A percentile compares a stretch with the other conserved stretches of the same genome.
phyloP scores from a whole-genome alignment of 306 rosid genomes.

The Quercus parvula region DNA sequence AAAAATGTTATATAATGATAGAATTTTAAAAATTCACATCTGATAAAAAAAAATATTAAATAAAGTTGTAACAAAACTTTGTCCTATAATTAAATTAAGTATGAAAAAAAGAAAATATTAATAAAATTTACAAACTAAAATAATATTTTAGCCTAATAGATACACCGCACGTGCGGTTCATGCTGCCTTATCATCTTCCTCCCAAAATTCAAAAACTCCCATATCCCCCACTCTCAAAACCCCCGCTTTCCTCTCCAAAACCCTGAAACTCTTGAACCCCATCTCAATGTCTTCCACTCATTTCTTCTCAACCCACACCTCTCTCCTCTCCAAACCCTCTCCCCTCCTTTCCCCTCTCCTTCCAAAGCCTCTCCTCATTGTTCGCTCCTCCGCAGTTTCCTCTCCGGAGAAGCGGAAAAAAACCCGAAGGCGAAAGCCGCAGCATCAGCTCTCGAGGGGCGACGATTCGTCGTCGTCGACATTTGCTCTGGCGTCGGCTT shows the following conservation, averaged over 20 bases:
- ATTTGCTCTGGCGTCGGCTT: background rate
- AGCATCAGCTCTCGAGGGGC: slow-evolving; percentile 27
- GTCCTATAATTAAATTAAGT: no score
- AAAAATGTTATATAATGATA: no score
- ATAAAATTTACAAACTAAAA: no score
- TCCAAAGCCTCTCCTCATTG: slow-evolving; percentile 14
- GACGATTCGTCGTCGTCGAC: slow-evolving; percentile 20
- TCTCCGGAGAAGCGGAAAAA: slow-evolving; percentile 62
- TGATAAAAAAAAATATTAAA: no score
- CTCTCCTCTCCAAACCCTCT: slow-evolving; percentile 29
- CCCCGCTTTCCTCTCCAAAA: background rate
- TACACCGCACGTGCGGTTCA: no score
- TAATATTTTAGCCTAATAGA: no score
- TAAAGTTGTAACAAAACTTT: no score
- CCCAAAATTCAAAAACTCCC: background rate
- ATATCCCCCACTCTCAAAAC: background rate
- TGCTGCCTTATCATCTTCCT: background rate
- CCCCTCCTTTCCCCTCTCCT: slow-evolving; percentile 23
- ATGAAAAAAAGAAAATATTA: no score
- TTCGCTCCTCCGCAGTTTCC: slow-evolving; percentile 51
- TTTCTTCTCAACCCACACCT: slow-evolving; percentile 23
- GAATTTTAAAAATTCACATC: no score
- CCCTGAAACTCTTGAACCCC: background rate
- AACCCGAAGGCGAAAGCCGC: slow-evolving; percentile 50
- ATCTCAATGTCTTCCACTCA: slow-evolving; percentile 26